A percentile compares a stretch with the other conserved stretches of the same genome.
These are phyloP conservation scores for Trichoderma endophyticum DNA, from an alignment of 2,329 filamentous ascomycete species.

Conservation along the genomic window DNA sequence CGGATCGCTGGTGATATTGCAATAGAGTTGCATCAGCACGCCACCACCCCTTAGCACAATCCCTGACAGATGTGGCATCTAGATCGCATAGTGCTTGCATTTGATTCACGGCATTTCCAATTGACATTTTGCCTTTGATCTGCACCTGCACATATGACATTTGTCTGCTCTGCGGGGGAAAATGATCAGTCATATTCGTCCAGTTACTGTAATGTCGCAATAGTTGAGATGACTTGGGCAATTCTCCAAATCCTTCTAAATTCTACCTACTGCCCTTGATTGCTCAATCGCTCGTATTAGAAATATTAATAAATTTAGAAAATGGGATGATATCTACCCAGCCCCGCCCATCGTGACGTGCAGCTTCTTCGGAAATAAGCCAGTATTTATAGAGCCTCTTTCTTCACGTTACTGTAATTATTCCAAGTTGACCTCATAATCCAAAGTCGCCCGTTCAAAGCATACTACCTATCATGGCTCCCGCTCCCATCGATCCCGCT, in stretches of 20 bases:
- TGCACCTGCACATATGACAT: neutral
- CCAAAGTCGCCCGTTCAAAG: neutral
- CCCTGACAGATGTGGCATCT: neutral
- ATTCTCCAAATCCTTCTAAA: neutral
- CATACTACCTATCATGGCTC: conserved; percentile 40
- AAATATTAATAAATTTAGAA: neutral
- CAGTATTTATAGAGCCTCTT: neutral
- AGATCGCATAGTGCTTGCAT: neutral
- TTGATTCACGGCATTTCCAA: neutral
- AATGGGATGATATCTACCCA: neutral
- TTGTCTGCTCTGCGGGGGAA: neutral
- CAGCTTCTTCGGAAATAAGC: neutral
- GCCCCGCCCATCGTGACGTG: neutral
- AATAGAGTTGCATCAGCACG: conserved; percentile 13
- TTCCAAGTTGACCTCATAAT: neutral
- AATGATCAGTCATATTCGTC: neutral
- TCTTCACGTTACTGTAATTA: neutral
- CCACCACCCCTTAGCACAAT: neutral
- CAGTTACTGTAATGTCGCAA: neutral
- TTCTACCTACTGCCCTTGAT: neutral
- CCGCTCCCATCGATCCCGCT: conserved; percentile 56
- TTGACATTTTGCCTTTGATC: neutral
- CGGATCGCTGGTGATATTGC: neutral
- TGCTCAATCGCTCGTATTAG: neutral
- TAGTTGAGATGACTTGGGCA: neutral